These are phyloP conservation scores for Margaritispora aquatica DNA, from an alignment of 495 filamentous ascomycete genomes.

Conservation along the genomic window DNA sequence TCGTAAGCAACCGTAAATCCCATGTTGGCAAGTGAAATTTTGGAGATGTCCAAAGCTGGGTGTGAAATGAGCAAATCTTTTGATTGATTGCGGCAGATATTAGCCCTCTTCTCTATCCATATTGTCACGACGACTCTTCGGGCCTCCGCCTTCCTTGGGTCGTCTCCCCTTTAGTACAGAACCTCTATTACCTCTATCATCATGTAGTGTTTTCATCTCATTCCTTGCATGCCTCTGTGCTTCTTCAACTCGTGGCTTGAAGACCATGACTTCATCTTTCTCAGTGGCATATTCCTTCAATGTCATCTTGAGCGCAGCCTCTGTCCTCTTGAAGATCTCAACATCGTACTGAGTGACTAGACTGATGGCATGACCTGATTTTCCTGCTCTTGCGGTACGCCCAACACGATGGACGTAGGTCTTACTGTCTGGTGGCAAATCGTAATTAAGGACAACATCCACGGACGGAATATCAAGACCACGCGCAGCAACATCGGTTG, in stretches of 20 bases:
- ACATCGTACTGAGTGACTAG: conserved; percentile 90
- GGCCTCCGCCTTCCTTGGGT: conserved; percentile 28
- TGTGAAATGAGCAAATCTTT: not conserved
- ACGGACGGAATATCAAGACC: conserved; percentile 94
- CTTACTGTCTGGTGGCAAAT: conserved; percentile 76
- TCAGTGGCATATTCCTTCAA: conserved; percentile 57
- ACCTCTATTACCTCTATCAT: conserved; percentile 64
- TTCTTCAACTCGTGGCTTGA: conserved; percentile 71
- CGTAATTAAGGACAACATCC: conserved; percentile 82
- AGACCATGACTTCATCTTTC: conserved; percentile 84
- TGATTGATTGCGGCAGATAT: not conserved
- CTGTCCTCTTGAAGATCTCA: conserved; percentile 80
- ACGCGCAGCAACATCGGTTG: conserved; percentile 90
- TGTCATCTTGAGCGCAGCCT: conserved; percentile 72
- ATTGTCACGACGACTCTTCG: conserved; percentile 61
- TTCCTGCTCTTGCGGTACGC: conserved; percentile 85
- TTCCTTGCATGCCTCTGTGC: conserved; percentile 76
- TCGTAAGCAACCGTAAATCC: no score
- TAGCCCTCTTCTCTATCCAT: conserved; percentile 83
- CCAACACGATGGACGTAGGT: conserved; percentile 96
- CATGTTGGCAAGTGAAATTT: no score
- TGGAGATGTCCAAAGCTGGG: no score
- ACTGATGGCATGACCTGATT: conserved; percentile 73
- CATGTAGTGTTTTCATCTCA: conserved; percentile 78
- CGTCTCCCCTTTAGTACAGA: conserved; percentile 49